Evolutionary conservation across 2,329 filamentous ascomycete genomes (phyloP), one percentile per base, ranked within the genome.

Genomic region (Aspergillus sp.): DNA sequence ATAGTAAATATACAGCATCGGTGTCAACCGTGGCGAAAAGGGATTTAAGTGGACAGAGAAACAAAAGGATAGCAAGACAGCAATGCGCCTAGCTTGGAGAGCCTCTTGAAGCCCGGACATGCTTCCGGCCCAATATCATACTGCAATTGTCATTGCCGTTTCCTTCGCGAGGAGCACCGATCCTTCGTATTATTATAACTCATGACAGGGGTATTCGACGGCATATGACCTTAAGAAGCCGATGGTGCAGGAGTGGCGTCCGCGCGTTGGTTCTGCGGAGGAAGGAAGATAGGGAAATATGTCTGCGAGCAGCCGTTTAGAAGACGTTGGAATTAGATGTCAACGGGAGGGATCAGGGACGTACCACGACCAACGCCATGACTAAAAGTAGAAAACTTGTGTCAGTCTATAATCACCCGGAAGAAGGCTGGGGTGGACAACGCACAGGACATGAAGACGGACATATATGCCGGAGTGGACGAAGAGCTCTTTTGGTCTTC

Each of bases 401-500:
- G 52, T 52, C 46, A 33, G 27, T 33, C 23, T 44, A 12, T 19
- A 9, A 15, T 9, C 22, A 10, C 7, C 50, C 12, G 25, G 10
- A 43, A 13, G 27, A 13, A 43, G 23, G 42, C 6, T 15, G 19
- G 22, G 15, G 12, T 20, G 19, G 44, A 44, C 13, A 38, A 79
- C 83, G 60, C 75, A 89, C 86, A 62, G 17, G 87, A 82, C 86
- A 94, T 93, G 68, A 83, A 79, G 48, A 93, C 82, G 48, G 83
- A 83, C 69, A 93, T 84, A 65, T 82, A 83, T 45, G 76, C 80
- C 2, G 90, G 89, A 4, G 88, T 90, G 41, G 76, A 72, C 22
- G 81, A 71, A 50, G 72, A 83, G 66, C 81, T 84, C 69, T 67
- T 72, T 54, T 76, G 72, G 25, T 74, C 70, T n/a, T 69, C 63